Evolutionary conservation across 805 yeast species (phyloP).

Genomic region (Candida patagonica): DNA sequence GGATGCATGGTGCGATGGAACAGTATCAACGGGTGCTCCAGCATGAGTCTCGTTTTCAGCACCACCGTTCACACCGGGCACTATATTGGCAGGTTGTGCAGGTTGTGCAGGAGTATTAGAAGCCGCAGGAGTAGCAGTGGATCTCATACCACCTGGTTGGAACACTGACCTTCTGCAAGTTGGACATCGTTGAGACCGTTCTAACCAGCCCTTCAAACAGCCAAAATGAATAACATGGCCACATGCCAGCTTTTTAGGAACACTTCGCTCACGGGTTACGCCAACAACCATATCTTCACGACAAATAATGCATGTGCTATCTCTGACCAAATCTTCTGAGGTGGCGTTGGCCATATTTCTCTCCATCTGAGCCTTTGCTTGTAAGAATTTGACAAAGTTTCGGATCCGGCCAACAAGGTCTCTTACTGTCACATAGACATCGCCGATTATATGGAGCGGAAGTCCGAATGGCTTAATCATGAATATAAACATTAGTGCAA

Average conservation of each 20-base stretch:
- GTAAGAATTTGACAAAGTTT: constrained; percentile 23
- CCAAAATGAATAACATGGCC: constrained; percentile 84
- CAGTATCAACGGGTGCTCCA: not conserved
- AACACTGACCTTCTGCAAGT: constrained; percentile 53
- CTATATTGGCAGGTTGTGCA: not conserved
- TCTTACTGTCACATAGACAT: constrained; percentile 33
- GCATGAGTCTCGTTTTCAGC: not conserved
- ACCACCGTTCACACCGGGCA: not conserved
- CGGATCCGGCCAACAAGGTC: constrained; percentile 22
- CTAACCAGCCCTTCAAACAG: constrained; percentile 88
- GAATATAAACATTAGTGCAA: constrained; percentile 38
- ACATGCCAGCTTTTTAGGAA: constrained; percentile 73
- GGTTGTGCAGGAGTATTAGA: not conserved
- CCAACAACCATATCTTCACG: constrained; percentile 72
- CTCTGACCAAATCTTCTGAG: constrained; percentile 48
- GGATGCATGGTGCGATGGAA: not conserved
- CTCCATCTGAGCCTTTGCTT: constrained; percentile 51
- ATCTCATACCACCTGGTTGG: not conserved
- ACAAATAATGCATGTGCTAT: constrained; percentile 74
- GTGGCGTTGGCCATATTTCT: constrained; percentile 55
- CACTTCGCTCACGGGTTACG: constrained; percentile 32
- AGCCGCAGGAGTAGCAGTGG: not conserved
- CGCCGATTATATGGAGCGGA: constrained; percentile 43
- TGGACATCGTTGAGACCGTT: constrained; percentile 88
- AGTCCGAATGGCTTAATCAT: constrained; percentile 37